Base-by-base conservation (phyloP, 225 moss, liverwort and hornwort species). In the Pleurozium schreberi region DNA sequence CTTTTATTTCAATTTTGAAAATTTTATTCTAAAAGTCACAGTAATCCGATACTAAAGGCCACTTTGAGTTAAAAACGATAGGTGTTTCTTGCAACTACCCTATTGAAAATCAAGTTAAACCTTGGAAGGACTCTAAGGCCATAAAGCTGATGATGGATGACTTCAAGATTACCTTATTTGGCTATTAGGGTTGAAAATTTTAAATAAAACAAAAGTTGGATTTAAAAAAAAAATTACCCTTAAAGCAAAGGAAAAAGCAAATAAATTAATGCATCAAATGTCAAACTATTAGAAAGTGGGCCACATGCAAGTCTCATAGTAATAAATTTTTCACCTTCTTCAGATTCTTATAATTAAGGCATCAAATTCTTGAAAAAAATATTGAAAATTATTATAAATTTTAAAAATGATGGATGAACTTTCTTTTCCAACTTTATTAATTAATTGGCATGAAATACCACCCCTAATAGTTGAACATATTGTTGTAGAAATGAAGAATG, bases 141-240 rank as follows among this genome's bases (percentile, higher is more conserved):
- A 4, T 18, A 18, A 74, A 74, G 4, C 17, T 18, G 14, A 25
- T 8, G 0, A 45, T 47, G 3, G 4, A 45, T 45, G 9, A 18
- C 3, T 47, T 47, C 6, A 28, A 17, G 17, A 28, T 17, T 10
- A 27, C 2, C 4, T 0, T 16, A 70, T 5, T 1, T 9, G 0
- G 5, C 14, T 25, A 25, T 70, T 0, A 42, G 0, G 5, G 0
- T 70, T 15, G 16, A 8, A 64, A 64, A 64, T 33, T 1, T 33
- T 31, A 64, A 64, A 12, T 16, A 31, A 30, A 33, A 18, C 33
- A 33, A 64, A 64, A 64, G 13, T 62, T 13, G 5, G 5, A 60
- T 60, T 26, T 60, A 55, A 55, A 18, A 12, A 55, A 55, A 55
- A 55, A 55, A 18, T 55, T 55, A 55, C 16, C 19, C 18, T 5